A percentile compares a stretch with the other conserved stretches of the same genome.
phyloP scores from a whole-genome alignment of 1,284 basidiomycete species.

The Ganoderma resinaceum region DNA sequence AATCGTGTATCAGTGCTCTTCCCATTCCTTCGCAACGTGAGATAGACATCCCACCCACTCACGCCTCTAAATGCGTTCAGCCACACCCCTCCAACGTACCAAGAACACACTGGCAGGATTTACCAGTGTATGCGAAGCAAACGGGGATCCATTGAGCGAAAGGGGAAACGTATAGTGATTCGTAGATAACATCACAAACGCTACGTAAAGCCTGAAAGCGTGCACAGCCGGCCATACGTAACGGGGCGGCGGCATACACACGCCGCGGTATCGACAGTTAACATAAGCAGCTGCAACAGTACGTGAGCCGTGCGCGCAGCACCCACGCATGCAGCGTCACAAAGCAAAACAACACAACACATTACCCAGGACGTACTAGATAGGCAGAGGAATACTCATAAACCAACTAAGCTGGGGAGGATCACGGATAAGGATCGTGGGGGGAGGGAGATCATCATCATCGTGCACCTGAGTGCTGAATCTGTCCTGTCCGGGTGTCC shows the following conservation, averaged over 20 bases:
- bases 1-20: too few relatives aligned
- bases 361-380: slow-evolving; percentile 1
- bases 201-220: neutral
- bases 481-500: neutral
- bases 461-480: neutral
- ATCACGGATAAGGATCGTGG: neutral
- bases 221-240: neutral
- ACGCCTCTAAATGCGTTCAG: too few relatives aligned
- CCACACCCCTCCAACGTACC: too few relatives aligned
- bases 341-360: neutral
- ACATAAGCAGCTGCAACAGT: neutral
- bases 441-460: neutral
- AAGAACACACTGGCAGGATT: too few relatives aligned
- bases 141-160: too few relatives aligned
- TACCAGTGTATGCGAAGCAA: too few relatives aligned
- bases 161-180: neutral
- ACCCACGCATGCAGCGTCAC: neutral
- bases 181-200: neutral
- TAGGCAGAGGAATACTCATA: neutral
- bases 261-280: neutral
- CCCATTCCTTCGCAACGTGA: too few relatives aligned
- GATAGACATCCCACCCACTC: too few relatives aligned
- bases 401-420: neutral
- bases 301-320: neutral
- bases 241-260: neutral